Evolutionary conservation across 2,329 filamentous ascomycete genomes (phyloP), one percentile per base, ranked within the genome.

Genomic region (Talaromyces sp.): DNA sequence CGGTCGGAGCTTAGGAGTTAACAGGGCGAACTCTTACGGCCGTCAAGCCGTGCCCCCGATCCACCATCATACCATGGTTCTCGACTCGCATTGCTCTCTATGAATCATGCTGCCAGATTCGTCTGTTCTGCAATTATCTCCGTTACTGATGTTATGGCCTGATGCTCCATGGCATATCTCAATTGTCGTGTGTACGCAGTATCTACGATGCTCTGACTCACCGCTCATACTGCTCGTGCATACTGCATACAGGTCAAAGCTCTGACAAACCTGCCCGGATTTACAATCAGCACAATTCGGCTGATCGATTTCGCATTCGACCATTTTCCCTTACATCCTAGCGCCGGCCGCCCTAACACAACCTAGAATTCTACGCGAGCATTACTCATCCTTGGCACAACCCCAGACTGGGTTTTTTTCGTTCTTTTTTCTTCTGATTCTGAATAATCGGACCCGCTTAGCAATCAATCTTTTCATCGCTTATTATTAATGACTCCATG

Each of bases 311-410:
- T 54, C 31, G 19, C 8, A 56, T 56, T 56, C 52, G 52, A 56
- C 52, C 52, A 22, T 25, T 37, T 37, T 56, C 50, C 50, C n/a
- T 45, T 45, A 7, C 22, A 10, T 37, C 3, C 9, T 31, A 31
- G 25, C 47, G 13, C 4, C 22, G 25, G 25, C 25, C 13, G 25
- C 15, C 4, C 15, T 31, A 31, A 31, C 3, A 15, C 8, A n/a
- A 17, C 25, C 27, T 7, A 31, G 27, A 31, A 6, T 31, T 31
- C 27, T 31, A 31, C 5, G 27, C 27, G 4, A 31, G 27, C 27
- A 56, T 56, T 56, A 56, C 52, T 56, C 52, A 56, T 56, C 52
- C 52, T 56, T 56, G 52, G 52, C 52, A 39, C 50, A 19, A 35
- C 50, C 31, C 47, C 47, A 52, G 49, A 52, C 33, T 52, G n/a